Conservation (phyloP, 2,329 filamentous ascomycete species). For the Cladosporium sp. region DNA sequence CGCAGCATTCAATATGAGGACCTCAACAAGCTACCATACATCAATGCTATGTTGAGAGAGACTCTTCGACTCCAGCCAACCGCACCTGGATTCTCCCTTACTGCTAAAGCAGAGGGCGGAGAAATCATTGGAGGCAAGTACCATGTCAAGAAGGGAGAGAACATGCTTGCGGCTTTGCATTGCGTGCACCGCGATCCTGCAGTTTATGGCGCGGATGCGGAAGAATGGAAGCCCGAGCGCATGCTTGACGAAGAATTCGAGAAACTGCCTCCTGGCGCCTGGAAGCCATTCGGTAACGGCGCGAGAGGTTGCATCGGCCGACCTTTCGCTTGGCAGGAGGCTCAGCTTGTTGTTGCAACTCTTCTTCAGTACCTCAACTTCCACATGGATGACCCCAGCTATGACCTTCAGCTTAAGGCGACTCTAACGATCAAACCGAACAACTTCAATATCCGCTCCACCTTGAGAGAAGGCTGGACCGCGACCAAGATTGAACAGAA, state of each 20-base stretch:
- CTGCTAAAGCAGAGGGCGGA: slow-evolving; percentile 51
- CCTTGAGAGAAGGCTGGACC: slow-evolving; percentile 53
- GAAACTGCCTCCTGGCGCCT: slow-evolving; percentile 35
- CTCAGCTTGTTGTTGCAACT: slow-evolving; percentile 60
- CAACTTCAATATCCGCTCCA: slow-evolving; percentile 62
- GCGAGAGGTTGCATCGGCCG: slow-evolving; percentile 70
- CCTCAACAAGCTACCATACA: slow-evolving; percentile 64
- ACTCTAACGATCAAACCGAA: slow-evolving; percentile 65
- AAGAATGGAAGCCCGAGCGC: slow-evolving; percentile 68
- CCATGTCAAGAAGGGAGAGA: slow-evolving; percentile 54
- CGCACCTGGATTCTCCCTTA: slow-evolving; percentile 58
- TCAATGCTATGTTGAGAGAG: slow-evolving; percentile 66
- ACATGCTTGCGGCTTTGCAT: slow-evolving; percentile 52
- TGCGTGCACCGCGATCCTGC: slow-evolving; percentile 62
- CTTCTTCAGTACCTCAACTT: slow-evolving; percentile 73
- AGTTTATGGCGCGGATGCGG: slow-evolving; percentile 65
- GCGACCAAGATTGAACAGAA: slow-evolving; percentile 44
- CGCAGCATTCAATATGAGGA: slow-evolving; percentile 61
- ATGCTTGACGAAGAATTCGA: slow-evolving; percentile 71
- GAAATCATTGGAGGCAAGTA: slow-evolving; percentile 63
- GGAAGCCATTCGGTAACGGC: slow-evolving; percentile 69
- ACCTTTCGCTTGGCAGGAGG: slow-evolving; percentile 72
- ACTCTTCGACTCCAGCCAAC: slow-evolving; percentile 61
- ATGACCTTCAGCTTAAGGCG: slow-evolving; percentile 56
- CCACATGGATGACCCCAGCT: slow-evolving; percentile 60